Evolutionary conservation across 495 filamentous ascomycete species (phyloP), one percentile per base, ranked within the genome.

Genomic region (Clohesyomyces aquaticus): DNA sequence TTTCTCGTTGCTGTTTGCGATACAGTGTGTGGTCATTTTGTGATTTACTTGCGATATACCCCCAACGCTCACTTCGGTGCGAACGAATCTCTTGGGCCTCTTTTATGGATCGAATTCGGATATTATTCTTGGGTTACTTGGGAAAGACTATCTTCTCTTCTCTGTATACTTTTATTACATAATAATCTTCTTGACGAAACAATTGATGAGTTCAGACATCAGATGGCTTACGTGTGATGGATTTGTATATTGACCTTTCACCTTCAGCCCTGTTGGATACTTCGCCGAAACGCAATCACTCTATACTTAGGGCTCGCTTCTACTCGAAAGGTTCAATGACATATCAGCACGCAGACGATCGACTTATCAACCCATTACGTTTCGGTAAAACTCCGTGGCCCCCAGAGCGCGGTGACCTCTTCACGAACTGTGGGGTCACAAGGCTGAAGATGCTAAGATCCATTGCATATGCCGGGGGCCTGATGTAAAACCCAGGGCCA

Each of bases 111-210:
- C 32, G 32, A n/a, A 38, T 38, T 38, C 14, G 32, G 32, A 38
- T 38, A n/a, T n/a, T n/a, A n/a, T n/a, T n/a, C n/a, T n/a, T n/a
- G n/a, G n/a, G n/a, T n/a, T n/a, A n/a, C n/a, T n/a, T n/a, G n/a
- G n/a, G n/a, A n/a, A n/a, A n/a, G n/a, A n/a, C n/a, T 38, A 38
- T 38, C 32, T 38, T 38, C 32, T 38, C 32, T 38, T 38, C 32
- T 38, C 32, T 38, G 32, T 38, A 38, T 38, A 38, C 32, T 38
- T 38, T 38, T 38, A 38, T 38, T 38, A 6, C 32, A 38, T 14
- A 14, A 38, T 38, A 14, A 38, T 38, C 14, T 38, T 38, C 14
- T 6, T 38, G 32, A 38, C 32, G 32, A 38, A 14, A 38, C 32
- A 38, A 47, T 47, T 18, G 43, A n/a, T n/a, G n/a, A n/a, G n/a